Base-by-base conservation (phyloP, 768 basidiomycete species). In the Mycena galericulata region DNA sequence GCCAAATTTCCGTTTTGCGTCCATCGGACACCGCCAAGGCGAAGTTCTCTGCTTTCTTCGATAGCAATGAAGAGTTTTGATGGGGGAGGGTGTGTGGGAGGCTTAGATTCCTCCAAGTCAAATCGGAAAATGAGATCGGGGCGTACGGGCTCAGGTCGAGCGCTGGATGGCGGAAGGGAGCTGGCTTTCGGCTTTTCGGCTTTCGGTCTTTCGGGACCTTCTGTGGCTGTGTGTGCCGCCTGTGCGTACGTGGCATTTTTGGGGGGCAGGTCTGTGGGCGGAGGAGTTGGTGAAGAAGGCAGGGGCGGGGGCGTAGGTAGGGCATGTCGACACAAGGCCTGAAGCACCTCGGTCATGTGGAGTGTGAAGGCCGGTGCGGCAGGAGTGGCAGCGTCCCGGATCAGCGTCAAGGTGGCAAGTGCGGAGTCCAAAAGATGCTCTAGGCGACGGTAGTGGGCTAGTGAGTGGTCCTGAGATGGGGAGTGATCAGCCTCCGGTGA, bases 1-100 rank as follows among this genome's bases (percentile, higher is more conserved):
- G 57, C 29, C 18, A 58, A 29, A 32, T 58, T 58, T 34, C 57
- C 57, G 27, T 34, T 34, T 27, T 46, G 41, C 12, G 57, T 58
- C 57, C 57, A 58, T 8, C 57, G 29, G 8, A 58, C 29, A 20
- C 57, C 45, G 15, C 14, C 32, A 9, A 58, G 12, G 26, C 26
- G 22, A 4, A 57, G 10, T 29, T n/a, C 4, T 36, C n/a, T 20
- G 8, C 10, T 27, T 26, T 29, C 14, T 10, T 26, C 4, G 20
- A 50, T 50, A 11, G 26, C 29, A 12, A 9, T 30, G 30, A 50
- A 50, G 8, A 50, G 49, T 29, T 26, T 30, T 15, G 27, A 12
- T 50, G 49, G 49, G 20, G 8, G 20, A 6, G 41, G 8, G 26
- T 29, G 26, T 15, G 27, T 11, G 17, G 24, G 29, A 12, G 26